Conservation (phyloP, 768 basidiomycete genomes). For the Rhodotorula babjevae region DNA sequence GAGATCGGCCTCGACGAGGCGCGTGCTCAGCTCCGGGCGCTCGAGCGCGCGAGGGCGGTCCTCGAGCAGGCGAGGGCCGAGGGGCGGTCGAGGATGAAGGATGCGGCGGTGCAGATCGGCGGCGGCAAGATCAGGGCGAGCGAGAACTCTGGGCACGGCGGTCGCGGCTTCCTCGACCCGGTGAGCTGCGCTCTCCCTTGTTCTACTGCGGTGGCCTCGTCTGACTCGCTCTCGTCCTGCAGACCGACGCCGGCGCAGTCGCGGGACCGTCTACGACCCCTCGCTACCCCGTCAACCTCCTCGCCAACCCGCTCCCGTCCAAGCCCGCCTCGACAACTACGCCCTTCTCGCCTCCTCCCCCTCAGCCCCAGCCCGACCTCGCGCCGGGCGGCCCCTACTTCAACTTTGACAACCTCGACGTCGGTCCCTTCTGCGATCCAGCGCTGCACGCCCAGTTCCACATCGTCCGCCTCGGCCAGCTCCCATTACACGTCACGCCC, state of each 20-base stretch:
- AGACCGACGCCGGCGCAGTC: too few species aligned
- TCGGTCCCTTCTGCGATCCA: background rate
- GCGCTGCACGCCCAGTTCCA: background rate
- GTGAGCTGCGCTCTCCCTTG: too few species aligned
- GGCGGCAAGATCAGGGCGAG: too few species aligned
- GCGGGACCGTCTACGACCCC: too few species aligned
- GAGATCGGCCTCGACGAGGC: background rate
- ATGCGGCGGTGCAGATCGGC: background rate
- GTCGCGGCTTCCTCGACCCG: too few species aligned
- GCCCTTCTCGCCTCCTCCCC: too few species aligned
- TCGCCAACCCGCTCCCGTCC: too few species aligned
- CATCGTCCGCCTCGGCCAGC: background rate
- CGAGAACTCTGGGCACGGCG: background rate
- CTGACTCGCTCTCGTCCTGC: too few species aligned
- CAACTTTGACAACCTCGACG: background rate
- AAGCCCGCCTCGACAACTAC: background rate
- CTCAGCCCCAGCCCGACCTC: background rate
- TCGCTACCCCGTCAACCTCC: too few species aligned
- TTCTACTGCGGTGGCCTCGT: too few species aligned
- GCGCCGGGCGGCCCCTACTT: background rate
- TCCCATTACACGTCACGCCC: background rate
- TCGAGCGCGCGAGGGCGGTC: background rate
- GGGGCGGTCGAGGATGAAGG: background rate
- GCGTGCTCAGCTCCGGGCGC: background rate
- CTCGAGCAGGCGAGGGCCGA: background rate